Percentiles rank a stretch among this genome's conserved stretches.
phyloP scores from a whole-genome alignment of 2,329 filamentous ascomycete species.

The Cladosporium sp. region DNA sequence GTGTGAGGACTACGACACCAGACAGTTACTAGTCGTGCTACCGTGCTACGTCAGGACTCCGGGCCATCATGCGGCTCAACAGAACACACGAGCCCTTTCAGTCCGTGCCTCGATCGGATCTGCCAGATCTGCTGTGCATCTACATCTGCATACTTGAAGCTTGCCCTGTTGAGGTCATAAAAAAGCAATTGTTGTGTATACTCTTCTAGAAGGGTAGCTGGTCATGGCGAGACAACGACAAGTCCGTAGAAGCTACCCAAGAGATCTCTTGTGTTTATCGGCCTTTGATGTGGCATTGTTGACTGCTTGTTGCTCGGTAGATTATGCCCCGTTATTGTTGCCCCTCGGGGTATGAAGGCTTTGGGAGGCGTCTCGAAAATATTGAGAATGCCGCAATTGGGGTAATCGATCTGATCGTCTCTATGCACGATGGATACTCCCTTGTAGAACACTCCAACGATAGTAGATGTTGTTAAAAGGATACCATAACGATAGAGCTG shows the following conservation, averaged over 20 bases:
- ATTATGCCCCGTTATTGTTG: neutral
- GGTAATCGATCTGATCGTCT: neutral
- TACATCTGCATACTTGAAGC: neutral
- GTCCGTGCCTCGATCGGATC: constrained; percentile 5
- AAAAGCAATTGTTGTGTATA: neutral
- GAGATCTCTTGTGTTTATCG: neutral
- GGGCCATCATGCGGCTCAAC: neutral
- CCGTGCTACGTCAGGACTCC: neutral
- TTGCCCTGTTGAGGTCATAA: neutral
- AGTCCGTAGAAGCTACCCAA: neutral
- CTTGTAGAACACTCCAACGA: neutral
- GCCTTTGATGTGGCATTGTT: neutral
- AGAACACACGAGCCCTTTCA: neutral
- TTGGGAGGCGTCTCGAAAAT: neutral
- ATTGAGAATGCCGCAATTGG: neutral
- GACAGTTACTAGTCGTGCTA: neutral
- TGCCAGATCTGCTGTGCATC: constrained; percentile 4
- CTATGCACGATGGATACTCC: neutral
- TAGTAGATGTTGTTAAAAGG: neutral
- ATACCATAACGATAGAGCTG: fast-evolving
- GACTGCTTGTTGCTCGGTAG: constrained; percentile 3
- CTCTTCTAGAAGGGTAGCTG: neutral
- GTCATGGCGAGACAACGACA: neutral
- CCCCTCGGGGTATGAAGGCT: neutral
- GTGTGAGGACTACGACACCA: neutral